These are phyloP conservation scores for Erodium chrysanthum DNA, from an alignment of 441 rosid genomes.

Conservation along the genomic window DNA sequence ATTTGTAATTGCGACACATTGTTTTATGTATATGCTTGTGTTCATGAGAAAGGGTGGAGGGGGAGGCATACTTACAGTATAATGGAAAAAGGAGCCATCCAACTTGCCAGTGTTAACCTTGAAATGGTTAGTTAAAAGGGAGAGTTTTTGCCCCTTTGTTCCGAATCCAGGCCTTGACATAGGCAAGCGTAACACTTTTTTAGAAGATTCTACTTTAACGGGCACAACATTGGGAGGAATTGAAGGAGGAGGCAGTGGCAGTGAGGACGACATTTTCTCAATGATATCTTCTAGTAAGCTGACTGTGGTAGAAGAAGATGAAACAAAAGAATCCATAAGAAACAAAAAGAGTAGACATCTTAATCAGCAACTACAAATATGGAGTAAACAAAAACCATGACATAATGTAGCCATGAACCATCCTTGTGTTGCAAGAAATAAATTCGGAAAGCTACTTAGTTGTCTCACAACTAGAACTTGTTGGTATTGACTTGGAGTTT, in stretches of 20 bases:
- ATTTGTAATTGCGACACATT: background rate
- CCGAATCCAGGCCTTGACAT: slow-evolving; percentile 41
- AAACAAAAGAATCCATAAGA: too few species aligned
- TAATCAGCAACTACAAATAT: too few species aligned
- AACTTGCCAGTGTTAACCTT: slow-evolving; percentile 30
- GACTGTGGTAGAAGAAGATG: too few species aligned
- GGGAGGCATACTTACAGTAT: slow-evolving; percentile 29
- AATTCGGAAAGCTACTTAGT: too few species aligned
- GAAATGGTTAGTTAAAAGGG: slow-evolving; percentile 43
- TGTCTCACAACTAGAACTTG: too few species aligned
- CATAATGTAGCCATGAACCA: too few species aligned
- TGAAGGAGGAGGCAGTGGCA: slow-evolving; percentile 36
- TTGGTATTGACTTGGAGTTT: too few species aligned
- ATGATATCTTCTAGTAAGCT: background rate
- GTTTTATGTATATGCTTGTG: too few species aligned
- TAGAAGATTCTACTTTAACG: slow-evolving; percentile 23
- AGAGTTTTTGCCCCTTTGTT: slow-evolving; percentile 32
- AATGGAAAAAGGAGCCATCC: slow-evolving; percentile 37
- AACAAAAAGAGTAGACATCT: too few species aligned
- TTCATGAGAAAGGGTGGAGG: too few species aligned
- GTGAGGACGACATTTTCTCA: background rate
- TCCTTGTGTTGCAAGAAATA: too few species aligned
- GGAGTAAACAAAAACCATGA: too few species aligned
- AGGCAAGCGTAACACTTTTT: slow-evolving; percentile 29
- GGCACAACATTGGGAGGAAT: slow-evolving; percentile 31